These are phyloP conservation scores for Umbelopsis sp. DNA, from an alignment of 371 early-diverging fungal species.

Conservation along the genomic window DNA sequence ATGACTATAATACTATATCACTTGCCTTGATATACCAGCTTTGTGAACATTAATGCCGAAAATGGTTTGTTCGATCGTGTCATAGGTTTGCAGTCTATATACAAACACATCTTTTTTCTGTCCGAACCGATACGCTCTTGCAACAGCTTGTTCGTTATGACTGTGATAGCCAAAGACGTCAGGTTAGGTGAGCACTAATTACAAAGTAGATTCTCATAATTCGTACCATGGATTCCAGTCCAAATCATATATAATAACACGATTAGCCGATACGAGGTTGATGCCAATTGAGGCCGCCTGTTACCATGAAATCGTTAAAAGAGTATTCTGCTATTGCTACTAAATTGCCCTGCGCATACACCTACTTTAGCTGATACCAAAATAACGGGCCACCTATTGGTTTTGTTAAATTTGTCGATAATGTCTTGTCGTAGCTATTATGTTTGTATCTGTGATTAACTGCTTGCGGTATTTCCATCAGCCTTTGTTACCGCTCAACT, in stretches of 20 bases:
- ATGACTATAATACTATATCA: constrained; percentile 56
- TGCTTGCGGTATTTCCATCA: too few relatives aligned
- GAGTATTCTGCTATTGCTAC: constrained; percentile 18
- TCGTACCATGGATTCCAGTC: constrained; percentile 91
- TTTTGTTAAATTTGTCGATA: constrained; percentile 79
- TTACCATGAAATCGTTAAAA: constrained; percentile 23
- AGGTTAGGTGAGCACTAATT: background rate
- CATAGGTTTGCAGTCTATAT: constrained; percentile 53
- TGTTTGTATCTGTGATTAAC: too few relatives aligned
- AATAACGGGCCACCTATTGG: constrained; percentile 53
- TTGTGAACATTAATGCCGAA: constrained; percentile 38
- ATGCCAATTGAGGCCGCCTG: constrained; percentile 84
- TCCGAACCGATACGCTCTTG: constrained; percentile 68
- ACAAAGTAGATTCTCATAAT: background rate
- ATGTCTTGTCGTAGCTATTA: constrained; percentile 62
- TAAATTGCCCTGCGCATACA: background rate
- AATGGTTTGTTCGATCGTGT: constrained; percentile 43
- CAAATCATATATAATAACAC: constrained; percentile 88
- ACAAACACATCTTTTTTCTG: constrained; percentile 55
- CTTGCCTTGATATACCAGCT: constrained; percentile 38
- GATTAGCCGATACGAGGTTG: constrained; percentile 87
- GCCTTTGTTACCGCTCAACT: background rate
- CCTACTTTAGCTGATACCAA: constrained; percentile 72
- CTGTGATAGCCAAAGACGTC: constrained; percentile 3
- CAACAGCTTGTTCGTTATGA: constrained; percentile 90